Conservation (phyloP, 2,329 filamentous ascomycete species). For the Botrytis byssoidea region DNA sequence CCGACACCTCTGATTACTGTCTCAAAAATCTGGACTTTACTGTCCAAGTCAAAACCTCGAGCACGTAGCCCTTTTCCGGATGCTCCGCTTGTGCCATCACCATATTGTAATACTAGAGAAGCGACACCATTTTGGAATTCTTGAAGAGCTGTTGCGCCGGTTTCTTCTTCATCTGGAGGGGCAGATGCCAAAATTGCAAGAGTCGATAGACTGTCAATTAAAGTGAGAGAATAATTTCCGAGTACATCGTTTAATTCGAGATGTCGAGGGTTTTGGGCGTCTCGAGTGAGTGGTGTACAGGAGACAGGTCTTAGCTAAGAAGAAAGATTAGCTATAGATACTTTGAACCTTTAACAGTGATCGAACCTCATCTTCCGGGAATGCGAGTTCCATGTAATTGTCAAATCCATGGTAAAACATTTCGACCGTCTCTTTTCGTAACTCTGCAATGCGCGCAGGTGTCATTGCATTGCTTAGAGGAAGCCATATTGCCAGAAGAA, state of each 20-base stretch:
- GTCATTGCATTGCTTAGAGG: slow-evolving; percentile 47
- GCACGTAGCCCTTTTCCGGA: slow-evolving; percentile 69
- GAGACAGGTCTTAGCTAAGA: slow-evolving; percentile 75
- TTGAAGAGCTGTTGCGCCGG: slow-evolving; percentile 59
- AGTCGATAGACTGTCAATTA: slow-evolving; percentile 93
- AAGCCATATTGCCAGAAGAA: slow-evolving; percentile 33
- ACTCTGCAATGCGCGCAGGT: slow-evolving; percentile 51
- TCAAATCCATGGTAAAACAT: slow-evolving; percentile 98
- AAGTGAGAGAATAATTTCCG: slow-evolving; percentile 92
- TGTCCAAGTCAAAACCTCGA: slow-evolving; percentile 88
- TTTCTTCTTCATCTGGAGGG: slow-evolving; percentile 53
- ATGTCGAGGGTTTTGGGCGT: slow-evolving; percentile 73
- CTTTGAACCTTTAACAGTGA: not conserved
- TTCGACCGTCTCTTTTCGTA: slow-evolving; percentile 62
- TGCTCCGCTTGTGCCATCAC: slow-evolving; percentile 71
- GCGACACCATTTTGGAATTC: slow-evolving; percentile 80
- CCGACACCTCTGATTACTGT: slow-evolving; percentile 93
- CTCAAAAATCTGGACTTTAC: slow-evolving; percentile 98
- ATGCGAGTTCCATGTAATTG: slow-evolving; percentile 91
- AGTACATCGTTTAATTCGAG: slow-evolving; percentile 92
- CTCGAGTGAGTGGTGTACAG: slow-evolving; percentile 80
- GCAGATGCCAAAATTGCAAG: slow-evolving; percentile 87
- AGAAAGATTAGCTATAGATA: slow-evolving; percentile 5
- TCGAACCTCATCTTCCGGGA: slow-evolving; percentile 84
- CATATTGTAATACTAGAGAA: slow-evolving; percentile 77